phyloP scores from a whole-genome alignment of 805 yeast genomes.

The Candida succiphila region DNA sequence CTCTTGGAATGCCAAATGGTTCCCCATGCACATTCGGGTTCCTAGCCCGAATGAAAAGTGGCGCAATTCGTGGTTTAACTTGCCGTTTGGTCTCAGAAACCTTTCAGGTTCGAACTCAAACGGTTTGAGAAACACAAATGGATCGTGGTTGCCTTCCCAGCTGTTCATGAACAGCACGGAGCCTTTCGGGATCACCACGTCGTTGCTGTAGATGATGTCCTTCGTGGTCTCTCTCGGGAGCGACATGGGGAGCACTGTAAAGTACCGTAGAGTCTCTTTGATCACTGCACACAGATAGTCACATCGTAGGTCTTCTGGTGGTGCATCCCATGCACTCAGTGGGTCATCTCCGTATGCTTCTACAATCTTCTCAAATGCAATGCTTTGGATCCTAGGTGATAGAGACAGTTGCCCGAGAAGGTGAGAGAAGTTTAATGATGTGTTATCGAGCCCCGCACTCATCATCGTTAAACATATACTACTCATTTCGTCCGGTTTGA shows the following conservation, averaged over 20 bases:
- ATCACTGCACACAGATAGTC: constrained; percentile 47
- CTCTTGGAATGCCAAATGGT: constrained; percentile 53
- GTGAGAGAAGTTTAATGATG: constrained; percentile 53
- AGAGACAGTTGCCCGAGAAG: constrained; percentile 50
- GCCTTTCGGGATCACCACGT: constrained; percentile 38
- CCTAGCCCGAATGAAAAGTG: constrained; percentile 66
- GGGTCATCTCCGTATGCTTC: constrained; percentile 17
- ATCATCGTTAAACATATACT: constrained; percentile 67
- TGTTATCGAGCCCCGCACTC: constrained; percentile 71
- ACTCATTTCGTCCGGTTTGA: constrained; percentile 18
- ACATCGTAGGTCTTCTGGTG: constrained; percentile 22
- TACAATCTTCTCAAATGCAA: constrained; percentile 28
- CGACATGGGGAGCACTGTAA: constrained; percentile 58
- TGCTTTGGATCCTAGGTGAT: constrained; percentile 28
- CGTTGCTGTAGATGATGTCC: constrained; percentile 29
- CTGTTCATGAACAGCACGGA: constrained; percentile 58
- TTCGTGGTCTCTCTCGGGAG: constrained; percentile 55
- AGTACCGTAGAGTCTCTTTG: constrained; percentile 51
- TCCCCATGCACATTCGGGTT: constrained; percentile 64
- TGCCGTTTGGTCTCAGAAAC: constrained; percentile 24
- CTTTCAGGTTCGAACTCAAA: constrained; percentile 41
- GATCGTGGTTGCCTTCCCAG: constrained; percentile 63
- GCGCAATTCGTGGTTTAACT: constrained; percentile 9
- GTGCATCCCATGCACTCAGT: constrained; percentile 9
- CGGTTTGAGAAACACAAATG: constrained; percentile 30